Conservation (phyloP, 108 stramenopile species). For the Nitzschia palea region DNA sequence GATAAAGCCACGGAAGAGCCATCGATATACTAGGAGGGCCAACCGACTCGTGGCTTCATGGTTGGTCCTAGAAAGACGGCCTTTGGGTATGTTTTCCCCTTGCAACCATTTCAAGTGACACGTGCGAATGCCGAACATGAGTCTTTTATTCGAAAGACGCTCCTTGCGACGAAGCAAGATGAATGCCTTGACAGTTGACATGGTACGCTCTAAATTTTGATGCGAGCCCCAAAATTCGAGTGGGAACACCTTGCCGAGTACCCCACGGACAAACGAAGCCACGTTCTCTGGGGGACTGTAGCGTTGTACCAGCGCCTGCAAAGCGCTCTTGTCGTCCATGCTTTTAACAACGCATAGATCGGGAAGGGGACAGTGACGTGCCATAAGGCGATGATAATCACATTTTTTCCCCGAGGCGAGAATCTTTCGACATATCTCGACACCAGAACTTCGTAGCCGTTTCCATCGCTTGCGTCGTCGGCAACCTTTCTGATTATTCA, state of each 20-base stretch:
- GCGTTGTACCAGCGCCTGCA: slow-evolving; percentile 31
- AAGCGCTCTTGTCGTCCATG: not conserved
- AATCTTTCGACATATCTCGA: slow-evolving; percentile 53
- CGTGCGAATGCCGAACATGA: slow-evolving; percentile 64
- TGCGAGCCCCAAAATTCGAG: slow-evolving; percentile 72
- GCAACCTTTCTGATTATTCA: not conserved
- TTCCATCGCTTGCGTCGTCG: not conserved
- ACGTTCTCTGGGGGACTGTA: slow-evolving; percentile 50
- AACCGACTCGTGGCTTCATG: slow-evolving; percentile 54
- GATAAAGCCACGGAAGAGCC: slow-evolving; percentile 66
- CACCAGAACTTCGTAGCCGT: slow-evolving; percentile 24
- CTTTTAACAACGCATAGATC: not conserved
- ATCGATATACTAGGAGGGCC: slow-evolving; percentile 55
- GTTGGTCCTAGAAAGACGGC: slow-evolving; percentile 31
- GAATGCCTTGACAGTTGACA: slow-evolving; percentile 50
- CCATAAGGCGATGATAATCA: slow-evolving; percentile 66
- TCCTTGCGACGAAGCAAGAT: slow-evolving; percentile 68
- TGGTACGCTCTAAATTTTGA: slow-evolving; percentile 52
- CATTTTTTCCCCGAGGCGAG: slow-evolving; percentile 45
- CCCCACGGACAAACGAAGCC: slow-evolving; percentile 49
- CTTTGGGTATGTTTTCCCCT: not conserved
- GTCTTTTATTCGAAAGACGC: slow-evolving; percentile 55
- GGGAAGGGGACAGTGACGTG: slow-evolving; percentile 66
- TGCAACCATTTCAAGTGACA: slow-evolving; percentile 67
- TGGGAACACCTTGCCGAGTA: slow-evolving; percentile 63